Conservation (phyloP, 768 basidiomycete genomes). For the Rhodotorula graminis region DNA sequence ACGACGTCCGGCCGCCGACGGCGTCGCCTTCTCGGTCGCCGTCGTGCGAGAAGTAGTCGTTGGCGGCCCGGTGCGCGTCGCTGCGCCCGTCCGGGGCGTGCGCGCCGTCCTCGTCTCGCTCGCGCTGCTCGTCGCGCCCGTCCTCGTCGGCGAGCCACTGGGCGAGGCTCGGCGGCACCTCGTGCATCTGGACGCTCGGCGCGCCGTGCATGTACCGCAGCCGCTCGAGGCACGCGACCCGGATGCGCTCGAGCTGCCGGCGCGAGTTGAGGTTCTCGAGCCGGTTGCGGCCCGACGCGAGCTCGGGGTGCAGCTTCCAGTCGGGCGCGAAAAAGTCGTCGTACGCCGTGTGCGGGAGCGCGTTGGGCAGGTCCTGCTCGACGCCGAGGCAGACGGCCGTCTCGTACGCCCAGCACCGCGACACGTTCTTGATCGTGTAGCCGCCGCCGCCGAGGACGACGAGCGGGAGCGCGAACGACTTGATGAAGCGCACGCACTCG, state of each 20-base stretch:
- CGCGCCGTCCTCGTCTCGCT: neutral
- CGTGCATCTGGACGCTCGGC: slow-evolving; percentile 93
- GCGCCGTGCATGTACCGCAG: slow-evolving; percentile 88
- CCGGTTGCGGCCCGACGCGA: slow-evolving; percentile 61
- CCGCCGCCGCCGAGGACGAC: slow-evolving; percentile 92
- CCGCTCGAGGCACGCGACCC: slow-evolving; percentile 77
- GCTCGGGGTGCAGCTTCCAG: slow-evolving; percentile 86
- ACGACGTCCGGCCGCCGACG: neutral
- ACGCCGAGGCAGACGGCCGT: slow-evolving; percentile 85
- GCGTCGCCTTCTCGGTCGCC: neutral
- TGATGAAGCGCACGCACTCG: slow-evolving; percentile 95
- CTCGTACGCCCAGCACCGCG: slow-evolving; percentile 98
- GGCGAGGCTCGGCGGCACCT: slow-evolving; percentile 86
- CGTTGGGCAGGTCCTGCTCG: slow-evolving; percentile 64
- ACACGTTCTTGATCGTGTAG: slow-evolving; percentile 94
- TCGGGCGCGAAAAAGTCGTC: slow-evolving; percentile 88
- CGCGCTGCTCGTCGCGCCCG: slow-evolving; percentile 49
- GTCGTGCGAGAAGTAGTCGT: slow-evolving; percentile 1
- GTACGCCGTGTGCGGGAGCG: slow-evolving; percentile 82
- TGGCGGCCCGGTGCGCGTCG: neutral
- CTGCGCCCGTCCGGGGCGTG: neutral
- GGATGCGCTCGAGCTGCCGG: slow-evolving; percentile 76
- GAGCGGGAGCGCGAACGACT: slow-evolving; percentile 82
- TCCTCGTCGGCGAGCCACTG: slow-evolving; percentile 70
- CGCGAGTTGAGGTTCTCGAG: slow-evolving; percentile 90